Evolutionary conservation across 352 stramenopile species (phyloP).

Genomic region (Phytophthora pini): DNA sequence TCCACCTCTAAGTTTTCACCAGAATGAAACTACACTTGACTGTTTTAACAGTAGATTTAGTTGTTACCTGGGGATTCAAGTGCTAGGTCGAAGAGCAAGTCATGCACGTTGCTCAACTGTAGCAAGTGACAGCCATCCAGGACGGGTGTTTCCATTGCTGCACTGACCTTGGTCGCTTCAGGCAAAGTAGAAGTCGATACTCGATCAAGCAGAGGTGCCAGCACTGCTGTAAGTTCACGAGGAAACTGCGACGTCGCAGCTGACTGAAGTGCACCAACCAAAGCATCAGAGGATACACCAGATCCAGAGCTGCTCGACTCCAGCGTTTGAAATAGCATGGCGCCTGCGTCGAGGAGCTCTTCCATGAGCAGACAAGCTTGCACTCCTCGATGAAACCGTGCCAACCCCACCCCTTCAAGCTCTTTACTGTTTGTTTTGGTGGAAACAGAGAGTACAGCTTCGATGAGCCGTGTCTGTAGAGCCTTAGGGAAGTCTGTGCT

Average conservation of each 20-base stretch:
- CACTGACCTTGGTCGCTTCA: background rate
- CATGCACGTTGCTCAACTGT: constrained; percentile 22
- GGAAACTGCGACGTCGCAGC: constrained; percentile 28
- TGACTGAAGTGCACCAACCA: constrained; percentile 19
- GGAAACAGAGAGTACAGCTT: constrained; percentile 1
- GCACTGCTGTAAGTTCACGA: constrained; percentile 7
- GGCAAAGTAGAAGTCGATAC: background rate
- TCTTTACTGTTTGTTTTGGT: constrained; percentile 3
- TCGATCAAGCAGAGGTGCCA: constrained; percentile 13
- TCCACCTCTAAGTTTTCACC: too few relatives aligned
- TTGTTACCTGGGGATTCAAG: too few relatives aligned
- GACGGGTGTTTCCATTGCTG: background rate
- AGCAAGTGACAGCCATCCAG: constrained; percentile 1
- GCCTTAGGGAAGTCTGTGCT: constrained; percentile 25
- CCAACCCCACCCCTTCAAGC: constrained; percentile 13
- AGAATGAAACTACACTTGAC: too few relatives aligned
- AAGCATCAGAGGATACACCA: constrained; percentile 2
- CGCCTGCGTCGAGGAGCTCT: constrained; percentile 29
- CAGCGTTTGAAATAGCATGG: constrained; percentile 28
- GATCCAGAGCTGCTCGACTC: background rate
- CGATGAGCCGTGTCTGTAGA: constrained; percentile 22
- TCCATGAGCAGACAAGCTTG: constrained; percentile 30
- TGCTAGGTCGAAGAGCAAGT: constrained; percentile 23
- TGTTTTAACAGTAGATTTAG: too few relatives aligned
- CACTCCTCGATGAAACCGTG: constrained; percentile 27